These are phyloP conservation scores for Camelina sativa DNA, from an alignment of 345 rosid species.

Conservation along the genomic window DNA sequence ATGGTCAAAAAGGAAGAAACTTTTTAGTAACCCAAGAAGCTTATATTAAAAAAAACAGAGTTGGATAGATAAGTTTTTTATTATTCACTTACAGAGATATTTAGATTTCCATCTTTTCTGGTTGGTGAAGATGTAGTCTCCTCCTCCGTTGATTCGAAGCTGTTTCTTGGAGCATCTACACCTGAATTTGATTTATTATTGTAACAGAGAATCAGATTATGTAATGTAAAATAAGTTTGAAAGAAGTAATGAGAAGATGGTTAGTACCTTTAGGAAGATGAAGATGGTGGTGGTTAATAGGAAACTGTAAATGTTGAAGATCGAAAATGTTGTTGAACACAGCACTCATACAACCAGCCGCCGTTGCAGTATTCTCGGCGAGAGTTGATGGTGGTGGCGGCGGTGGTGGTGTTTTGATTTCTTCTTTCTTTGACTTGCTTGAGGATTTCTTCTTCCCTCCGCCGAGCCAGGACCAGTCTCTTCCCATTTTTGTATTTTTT, in stretches of 20 bases:
- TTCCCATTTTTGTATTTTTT: constrained; percentile 55
- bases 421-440: constrained; percentile 43
- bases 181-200: constrained; percentile 45
- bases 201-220: not conserved
- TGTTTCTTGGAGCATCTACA: constrained; percentile 76
- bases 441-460: constrained; percentile 46
- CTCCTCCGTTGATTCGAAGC: constrained; percentile 71
- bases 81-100: constrained; percentile 56
- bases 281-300: constrained; percentile 48
- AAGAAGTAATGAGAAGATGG: not conserved
- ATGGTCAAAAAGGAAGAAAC: constrained; percentile 31
- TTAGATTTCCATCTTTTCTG: constrained; percentile 50
- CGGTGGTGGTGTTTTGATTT: not conserved
- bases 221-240: not conserved
- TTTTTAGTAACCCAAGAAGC: constrained; percentile 44
- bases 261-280: constrained; percentile 53
- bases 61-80: not conserved
- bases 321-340: constrained; percentile 80
- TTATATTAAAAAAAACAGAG: constrained; percentile 37
- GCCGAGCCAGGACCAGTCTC: constrained; percentile 65
- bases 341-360: constrained; percentile 79
- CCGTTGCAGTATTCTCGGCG: constrained; percentile 31
- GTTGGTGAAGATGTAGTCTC: constrained; percentile 46
- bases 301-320: constrained; percentile 65
- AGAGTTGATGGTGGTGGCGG: not conserved